Evolutionary conservation across 2,329 filamentous ascomycete species (phyloP).

Genomic region (Cladosporium sp.): DNA sequence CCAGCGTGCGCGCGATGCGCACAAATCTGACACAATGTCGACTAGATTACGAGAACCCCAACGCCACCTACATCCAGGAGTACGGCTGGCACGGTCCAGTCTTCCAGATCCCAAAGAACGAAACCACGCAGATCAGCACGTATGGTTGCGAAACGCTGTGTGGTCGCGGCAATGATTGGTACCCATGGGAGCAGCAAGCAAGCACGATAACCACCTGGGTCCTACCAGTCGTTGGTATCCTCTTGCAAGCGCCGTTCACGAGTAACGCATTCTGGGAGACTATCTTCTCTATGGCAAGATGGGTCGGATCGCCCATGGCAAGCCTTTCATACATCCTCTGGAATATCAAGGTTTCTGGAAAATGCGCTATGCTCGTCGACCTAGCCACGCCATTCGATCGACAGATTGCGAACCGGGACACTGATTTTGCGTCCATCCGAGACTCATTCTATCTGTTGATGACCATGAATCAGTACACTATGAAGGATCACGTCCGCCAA

Average conservation of each 20-base stretch:
- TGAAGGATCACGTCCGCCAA: slow-evolving; percentile 29
- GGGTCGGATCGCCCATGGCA: slow-evolving; percentile 42
- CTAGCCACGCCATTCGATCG: slow-evolving; percentile 39
- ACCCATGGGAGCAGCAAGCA: slow-evolving; percentile 34
- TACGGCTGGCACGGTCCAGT: slow-evolving; percentile 25
- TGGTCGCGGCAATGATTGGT: slow-evolving; percentile 35
- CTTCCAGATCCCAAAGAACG: slow-evolving; percentile 25
- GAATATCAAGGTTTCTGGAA: slow-evolving; percentile 44
- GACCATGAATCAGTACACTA: slow-evolving; percentile 48
- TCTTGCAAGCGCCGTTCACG: slow-evolving; percentile 45
- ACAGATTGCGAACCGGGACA: slow-evolving; percentile 27
- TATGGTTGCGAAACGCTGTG: slow-evolving; percentile 39
- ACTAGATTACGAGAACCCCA: slow-evolving; percentile 10
- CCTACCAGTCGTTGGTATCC: slow-evolving; percentile 40
- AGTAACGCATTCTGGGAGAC: slow-evolving; percentile 42
- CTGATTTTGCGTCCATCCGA: slow-evolving; percentile 41
- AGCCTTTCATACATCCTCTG: slow-evolving; percentile 41
- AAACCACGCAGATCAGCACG: slow-evolving; percentile 34
- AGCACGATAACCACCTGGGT: slow-evolving; percentile 45
- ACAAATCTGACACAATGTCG: slow-evolving; percentile 16
- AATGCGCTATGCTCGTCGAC: slow-evolving; percentile 42
- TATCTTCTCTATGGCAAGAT: slow-evolving; percentile 38
- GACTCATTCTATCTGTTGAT: slow-evolving; percentile 49
- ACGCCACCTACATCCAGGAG: not conserved
- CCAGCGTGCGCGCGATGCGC: not conserved